Evolutionary conservation across 805 yeast species (phyloP), one percentile per base, ranked within the genome.

Genomic region (Myxozyma lipomycoides): DNA sequence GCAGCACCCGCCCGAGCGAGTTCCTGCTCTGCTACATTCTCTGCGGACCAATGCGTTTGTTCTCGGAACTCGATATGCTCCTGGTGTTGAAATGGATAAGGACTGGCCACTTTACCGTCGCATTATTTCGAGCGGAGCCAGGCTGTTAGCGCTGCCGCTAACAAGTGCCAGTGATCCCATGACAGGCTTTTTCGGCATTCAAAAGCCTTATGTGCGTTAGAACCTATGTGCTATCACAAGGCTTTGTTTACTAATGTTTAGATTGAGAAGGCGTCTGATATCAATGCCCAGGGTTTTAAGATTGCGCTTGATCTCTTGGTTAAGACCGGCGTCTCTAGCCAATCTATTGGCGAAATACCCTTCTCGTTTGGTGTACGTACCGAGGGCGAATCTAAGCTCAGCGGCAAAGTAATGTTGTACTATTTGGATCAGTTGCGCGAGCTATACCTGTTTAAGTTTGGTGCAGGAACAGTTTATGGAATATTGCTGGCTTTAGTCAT

Each of bases 41-140:
- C 61, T 76, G 54, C 69, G 67, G 61, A 62, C 62, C 4, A 70
- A 70, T 52, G 73, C 78, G 24, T 75, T 75, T 48, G 78, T 69
- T 21, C 64, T 74, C 45, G 79, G 79, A 51, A 75, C 79, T 32
- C 69, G 79, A 63, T 75, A 75, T 50, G 78, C 78, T n/a, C 76
- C 75, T 36, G 78, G 78, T 56, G 79, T 75, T 41, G 78, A 77
- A 52, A 75, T 75, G 48, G 79, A 75, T 59, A 74, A 75, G 61
- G 77, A 75, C 58, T 75, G 79, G 79, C 78, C 78, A 30, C 59
- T 75, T 48, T 71, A 73, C 65, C 70, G 79, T 56, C 72, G 79
- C 60, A 71, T 75, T 32, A 74, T 76, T 47, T 71, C 76, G 32
- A 67, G 74, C 2, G 76, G 78, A 49, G 79, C 79, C 12, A 70